These are phyloP conservation scores for Eucalyptus dawsonii DNA, from an alignment of 345 rosid species.

Conservation along the genomic window DNA sequence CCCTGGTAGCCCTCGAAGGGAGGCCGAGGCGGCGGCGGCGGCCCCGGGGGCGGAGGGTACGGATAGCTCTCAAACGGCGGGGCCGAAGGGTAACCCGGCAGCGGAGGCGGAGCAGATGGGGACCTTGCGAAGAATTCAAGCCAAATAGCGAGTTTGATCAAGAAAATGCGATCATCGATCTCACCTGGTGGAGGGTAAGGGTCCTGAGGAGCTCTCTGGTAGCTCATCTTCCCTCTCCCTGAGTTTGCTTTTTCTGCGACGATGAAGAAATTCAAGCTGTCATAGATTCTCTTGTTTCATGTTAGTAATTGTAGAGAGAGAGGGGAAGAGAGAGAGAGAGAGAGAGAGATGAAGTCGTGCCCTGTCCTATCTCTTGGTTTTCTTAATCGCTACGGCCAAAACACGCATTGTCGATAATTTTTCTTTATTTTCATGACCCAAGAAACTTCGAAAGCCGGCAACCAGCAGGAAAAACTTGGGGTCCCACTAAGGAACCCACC, in stretches of 20 bases:
- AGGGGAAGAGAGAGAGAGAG: background rate
- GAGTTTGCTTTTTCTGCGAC: background rate
- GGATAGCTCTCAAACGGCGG: constrained; percentile 22
- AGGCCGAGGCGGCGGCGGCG: constrained; percentile 24
- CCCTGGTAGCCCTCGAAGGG: constrained; percentile 71
- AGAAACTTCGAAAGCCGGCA: too few relatives aligned
- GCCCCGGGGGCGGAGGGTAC: constrained; percentile 12
- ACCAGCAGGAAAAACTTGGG: too few relatives aligned
- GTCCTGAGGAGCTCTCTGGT: constrained; percentile 41
- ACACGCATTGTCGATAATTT: background rate
- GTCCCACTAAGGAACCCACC: too few relatives aligned
- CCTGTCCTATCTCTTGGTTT: background rate
- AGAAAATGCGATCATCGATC: background rate
- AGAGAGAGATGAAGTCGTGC: background rate
- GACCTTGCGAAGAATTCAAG: constrained; percentile 4
- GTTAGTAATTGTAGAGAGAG: background rate
- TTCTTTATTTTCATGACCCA: too few relatives aligned
- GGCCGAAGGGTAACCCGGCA: constrained; percentile 37
- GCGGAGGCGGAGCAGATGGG: constrained; percentile 45
- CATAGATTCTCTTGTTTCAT: background rate
- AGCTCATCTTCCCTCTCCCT: constrained; percentile 27
- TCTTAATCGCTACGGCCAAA: background rate
- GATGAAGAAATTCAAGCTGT: background rate
- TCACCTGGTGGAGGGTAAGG: constrained; percentile 56
- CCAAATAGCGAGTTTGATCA: background rate